phyloP scores from a whole-genome alignment of 441 rosid genomes.

The Theobroma grandiflorum region DNA sequence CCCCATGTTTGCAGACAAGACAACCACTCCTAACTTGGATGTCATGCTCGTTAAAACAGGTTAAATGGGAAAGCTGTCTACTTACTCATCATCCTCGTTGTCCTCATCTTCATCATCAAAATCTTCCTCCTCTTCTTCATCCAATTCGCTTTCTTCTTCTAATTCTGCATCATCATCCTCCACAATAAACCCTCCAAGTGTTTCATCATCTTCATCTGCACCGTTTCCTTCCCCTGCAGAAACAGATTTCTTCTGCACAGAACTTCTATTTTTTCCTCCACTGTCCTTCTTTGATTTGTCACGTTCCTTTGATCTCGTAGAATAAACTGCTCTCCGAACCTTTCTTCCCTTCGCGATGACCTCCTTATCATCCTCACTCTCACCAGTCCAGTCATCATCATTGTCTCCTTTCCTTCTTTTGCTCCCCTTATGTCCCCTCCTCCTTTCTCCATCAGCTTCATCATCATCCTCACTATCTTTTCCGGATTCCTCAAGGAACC shows the following conservation, averaged over 20 bases:
- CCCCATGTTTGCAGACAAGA: not conserved
- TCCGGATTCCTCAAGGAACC: constrained; percentile 67
- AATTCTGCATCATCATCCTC: constrained; percentile 48
- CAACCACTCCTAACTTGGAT: not conserved
- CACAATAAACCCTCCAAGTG: constrained; percentile 77
- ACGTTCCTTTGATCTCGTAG: constrained; percentile 61
- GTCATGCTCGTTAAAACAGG: constrained; percentile 12
- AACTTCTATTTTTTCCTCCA: constrained; percentile 25
- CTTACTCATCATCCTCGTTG: constrained; percentile 22
- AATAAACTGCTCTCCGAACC: constrained; percentile 39
- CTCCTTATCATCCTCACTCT: constrained; percentile 61
- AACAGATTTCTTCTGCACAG: constrained; percentile 25
- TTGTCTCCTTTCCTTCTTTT: constrained; percentile 51
- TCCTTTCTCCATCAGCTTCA: constrained; percentile 31
- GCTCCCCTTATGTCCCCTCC: constrained; percentile 40
- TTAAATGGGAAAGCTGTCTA: constrained; percentile 8
- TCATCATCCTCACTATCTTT: constrained; percentile 43
- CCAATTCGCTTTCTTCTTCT: constrained; percentile 37
- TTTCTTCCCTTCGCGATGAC: constrained; percentile 37
- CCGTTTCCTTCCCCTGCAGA: constrained; percentile 19
- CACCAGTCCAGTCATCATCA: constrained; percentile 66
- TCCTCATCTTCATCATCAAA: constrained; percentile 34
- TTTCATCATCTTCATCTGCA: constrained; percentile 61
- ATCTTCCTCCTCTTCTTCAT: constrained; percentile 50
- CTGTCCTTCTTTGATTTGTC: constrained; percentile 27